phyloP scores from a whole-genome alignment of 371 early-diverging fungal species.

The Syncephalastrum monosporum region DNA sequence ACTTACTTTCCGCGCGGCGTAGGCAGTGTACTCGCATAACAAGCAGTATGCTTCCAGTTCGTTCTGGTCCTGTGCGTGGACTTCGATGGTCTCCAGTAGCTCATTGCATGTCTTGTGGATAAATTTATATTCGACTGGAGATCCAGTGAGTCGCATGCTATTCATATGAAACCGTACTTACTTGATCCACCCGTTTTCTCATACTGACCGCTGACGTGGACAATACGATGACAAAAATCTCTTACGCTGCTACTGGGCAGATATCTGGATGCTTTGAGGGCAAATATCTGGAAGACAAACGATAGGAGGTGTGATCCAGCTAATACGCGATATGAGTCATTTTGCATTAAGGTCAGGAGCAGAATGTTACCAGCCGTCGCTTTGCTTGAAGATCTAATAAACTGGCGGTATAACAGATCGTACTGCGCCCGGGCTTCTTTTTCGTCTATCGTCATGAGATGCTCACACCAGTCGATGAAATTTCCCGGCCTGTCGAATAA shows the following conservation, averaged over 20 bases:
- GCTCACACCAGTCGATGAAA: conserved; percentile 40
- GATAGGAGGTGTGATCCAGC: conserved; percentile 10
- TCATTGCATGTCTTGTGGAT: conserved; percentile 26
- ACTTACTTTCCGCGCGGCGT: conserved; percentile 33
- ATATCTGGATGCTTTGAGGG: conserved; percentile 13
- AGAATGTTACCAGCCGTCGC: conserved; percentile 20
- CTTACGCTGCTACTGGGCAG: conserved; percentile 4
- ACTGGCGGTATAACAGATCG: conserved; percentile 24
- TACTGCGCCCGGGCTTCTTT: conserved; percentile 29
- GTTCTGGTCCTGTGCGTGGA: conserved; percentile 13
- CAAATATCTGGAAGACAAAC: conserved; percentile 21
- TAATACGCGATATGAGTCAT: not conserved
- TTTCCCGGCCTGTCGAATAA: conserved; percentile 36
- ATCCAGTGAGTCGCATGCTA: not conserved
- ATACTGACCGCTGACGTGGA: conserved; percentile 30
- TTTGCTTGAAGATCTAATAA: conserved; percentile 23
- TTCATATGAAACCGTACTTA: conserved; percentile 6
- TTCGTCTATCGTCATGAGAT: conserved; percentile 22
- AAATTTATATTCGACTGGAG: conserved; percentile 17
- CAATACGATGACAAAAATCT: conserved; percentile 28
- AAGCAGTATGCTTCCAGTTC: conserved; percentile 37
- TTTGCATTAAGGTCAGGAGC: not conserved
- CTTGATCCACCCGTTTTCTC: conserved; percentile 29
- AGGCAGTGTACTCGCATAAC: conserved; percentile 41
- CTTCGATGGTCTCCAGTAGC: conserved; percentile 16